These are phyloP conservation scores for Cornus kousa DNA, from an alignment of 148 eudicot species.

Conservation along the genomic window DNA sequence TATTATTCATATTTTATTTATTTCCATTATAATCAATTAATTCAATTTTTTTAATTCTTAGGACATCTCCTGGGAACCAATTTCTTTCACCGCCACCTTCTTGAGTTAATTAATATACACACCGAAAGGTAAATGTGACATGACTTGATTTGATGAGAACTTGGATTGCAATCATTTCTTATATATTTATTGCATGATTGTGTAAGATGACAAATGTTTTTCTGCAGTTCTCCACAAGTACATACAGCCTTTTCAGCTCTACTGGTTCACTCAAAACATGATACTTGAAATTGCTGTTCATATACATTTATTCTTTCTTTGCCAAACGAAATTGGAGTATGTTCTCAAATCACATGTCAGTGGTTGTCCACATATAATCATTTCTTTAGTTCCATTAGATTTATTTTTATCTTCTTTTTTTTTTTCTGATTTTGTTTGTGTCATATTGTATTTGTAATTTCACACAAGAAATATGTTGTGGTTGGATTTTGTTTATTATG, in stretches of 20 bases:
- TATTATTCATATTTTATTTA: not conserved
- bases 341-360: constrained; percentile 1
- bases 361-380: constrained; percentile 8
- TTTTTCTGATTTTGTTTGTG: not conserved
- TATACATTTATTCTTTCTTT: constrained; percentile 11
- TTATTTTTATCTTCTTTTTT: not conserved
- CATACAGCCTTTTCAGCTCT: not conserved
- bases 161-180: not conserved
- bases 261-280: not conserved
- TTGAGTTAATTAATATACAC: constrained; percentile 22
- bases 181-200: not conserved
- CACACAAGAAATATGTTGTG: not conserved
- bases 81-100: constrained; percentile 34
- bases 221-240: not conserved
- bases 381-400: constrained; percentile 1
- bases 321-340: constrained; percentile 10
- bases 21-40: not conserved
- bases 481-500: not conserved
- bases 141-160: not conserved
- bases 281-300: not conserved
- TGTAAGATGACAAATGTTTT: constrained; percentile 9
- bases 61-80: constrained; percentile 72
- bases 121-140: constrained; percentile 16
- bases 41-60: constrained; percentile 19
- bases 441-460: not conserved